These are phyloP conservation scores for Pseudozyma pruni DNA, from an alignment of 1,284 basidiomycete species.

Conservation along the genomic window DNA sequence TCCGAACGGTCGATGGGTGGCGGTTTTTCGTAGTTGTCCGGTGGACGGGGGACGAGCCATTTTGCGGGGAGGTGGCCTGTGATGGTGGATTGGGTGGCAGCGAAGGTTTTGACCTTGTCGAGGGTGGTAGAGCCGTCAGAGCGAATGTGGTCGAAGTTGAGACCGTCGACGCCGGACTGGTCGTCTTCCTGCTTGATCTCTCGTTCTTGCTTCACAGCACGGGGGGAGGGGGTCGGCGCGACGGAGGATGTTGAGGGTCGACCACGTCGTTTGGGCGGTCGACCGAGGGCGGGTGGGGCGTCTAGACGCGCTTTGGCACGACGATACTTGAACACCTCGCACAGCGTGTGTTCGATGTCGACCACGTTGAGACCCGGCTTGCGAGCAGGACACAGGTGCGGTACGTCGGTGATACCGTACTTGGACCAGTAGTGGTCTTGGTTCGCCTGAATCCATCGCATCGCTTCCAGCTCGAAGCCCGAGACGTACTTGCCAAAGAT, in stretches of 20 bases:
- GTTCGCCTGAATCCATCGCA: constrained; percentile 73
- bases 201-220: neutral
- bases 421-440: constrained; percentile 72
- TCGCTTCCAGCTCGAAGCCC: constrained; percentile 71
- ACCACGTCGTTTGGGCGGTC: constrained; percentile 6
- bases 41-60: constrained; percentile 32
- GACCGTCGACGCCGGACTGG: constrained; percentile 29
- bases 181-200: constrained; percentile 26
- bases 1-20: constrained; percentile 25
- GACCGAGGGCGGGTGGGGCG: neutral
- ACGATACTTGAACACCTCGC: constrained; percentile 77
- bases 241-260: neutral
- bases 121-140: constrained; percentile 25
- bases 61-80: constrained; percentile 47
- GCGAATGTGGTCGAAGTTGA: constrained; percentile 28
- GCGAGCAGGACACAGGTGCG: constrained; percentile 36
- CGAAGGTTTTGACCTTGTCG: constrained; percentile 25
- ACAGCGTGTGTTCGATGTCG: constrained; percentile 76
- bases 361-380: constrained; percentile 71
- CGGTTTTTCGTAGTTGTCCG: constrained; percentile 27
- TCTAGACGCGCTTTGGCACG: constrained; percentile 63
- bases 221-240: constrained; percentile 4
- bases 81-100: constrained; percentile 67
- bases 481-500: constrained; percentile 71
- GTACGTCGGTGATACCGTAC: constrained; percentile 32